These are phyloP conservation scores for Metschnikowia shivogae DNA, from an alignment of 805 yeast species.

Conservation along the genomic window DNA sequence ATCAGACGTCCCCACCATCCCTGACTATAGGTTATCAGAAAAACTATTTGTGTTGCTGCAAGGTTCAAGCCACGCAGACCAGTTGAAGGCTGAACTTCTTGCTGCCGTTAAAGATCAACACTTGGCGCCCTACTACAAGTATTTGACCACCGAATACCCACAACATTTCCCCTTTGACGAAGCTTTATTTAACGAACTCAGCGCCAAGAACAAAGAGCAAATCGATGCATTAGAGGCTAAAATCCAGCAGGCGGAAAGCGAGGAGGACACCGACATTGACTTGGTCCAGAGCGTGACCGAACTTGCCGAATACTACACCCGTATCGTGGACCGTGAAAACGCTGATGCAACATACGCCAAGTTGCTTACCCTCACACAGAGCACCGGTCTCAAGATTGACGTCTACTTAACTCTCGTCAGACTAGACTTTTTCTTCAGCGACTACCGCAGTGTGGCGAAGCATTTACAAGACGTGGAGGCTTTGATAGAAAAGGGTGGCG, in stretches of 20 bases:
- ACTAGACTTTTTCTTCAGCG: slow-evolving; percentile 85
- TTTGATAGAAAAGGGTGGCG: slow-evolving; percentile 94
- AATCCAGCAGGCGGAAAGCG: slow-evolving; percentile 53
- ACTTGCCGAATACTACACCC: slow-evolving; percentile 84
- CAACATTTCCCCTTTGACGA: slow-evolving; percentile 56
- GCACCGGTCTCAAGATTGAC: slow-evolving; percentile 89
- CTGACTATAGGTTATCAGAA: slow-evolving; percentile 81
- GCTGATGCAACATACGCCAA: slow-evolving; percentile 64
- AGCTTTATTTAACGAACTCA: slow-evolving; percentile 47
- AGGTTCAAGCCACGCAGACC: slow-evolving; percentile 25
- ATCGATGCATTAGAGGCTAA: slow-evolving; percentile 50
- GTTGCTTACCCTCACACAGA: slow-evolving; percentile 74
- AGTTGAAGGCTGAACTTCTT: slow-evolving; percentile 43
- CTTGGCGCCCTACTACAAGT: slow-evolving; percentile 80
- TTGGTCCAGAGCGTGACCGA: slow-evolving; percentile 69
- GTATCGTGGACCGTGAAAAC: slow-evolving; percentile 73
- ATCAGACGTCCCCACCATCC: slow-evolving; percentile 57
- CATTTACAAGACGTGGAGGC: slow-evolving; percentile 68
- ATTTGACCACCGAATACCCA: slow-evolving; percentile 41
- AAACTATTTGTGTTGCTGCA: slow-evolving; percentile 60
- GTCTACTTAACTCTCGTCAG: slow-evolving; percentile 76
- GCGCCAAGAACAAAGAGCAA: slow-evolving; percentile 50
- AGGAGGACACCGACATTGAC: slow-evolving; percentile 85
- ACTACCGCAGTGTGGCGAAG: slow-evolving; percentile 62
- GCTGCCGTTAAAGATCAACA: slow-evolving; percentile 53